Base-by-base conservation (phyloP, 2,329 filamentous ascomycete species). In the Paecilomyces sp. region DNA sequence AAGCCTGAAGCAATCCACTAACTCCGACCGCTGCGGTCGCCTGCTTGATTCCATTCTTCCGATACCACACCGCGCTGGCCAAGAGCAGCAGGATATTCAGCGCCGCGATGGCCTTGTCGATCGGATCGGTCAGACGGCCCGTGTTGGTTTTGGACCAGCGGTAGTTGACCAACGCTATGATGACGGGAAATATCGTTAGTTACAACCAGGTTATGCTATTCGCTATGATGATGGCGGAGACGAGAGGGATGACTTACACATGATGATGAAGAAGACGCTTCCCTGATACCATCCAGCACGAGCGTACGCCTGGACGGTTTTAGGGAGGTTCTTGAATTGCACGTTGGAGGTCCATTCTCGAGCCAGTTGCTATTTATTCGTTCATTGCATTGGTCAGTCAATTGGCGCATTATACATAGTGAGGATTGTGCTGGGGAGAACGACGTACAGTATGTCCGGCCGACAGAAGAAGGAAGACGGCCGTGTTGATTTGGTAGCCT, bases 61-160 rank as follows among this genome's bases (percentile, higher is more conserved):
- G 62, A 60, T 73, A 72, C 70, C 71, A 72, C 3, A 59, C 65
- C 12, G 69, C 67, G 54, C 70, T 72, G n/a, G 62, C 61, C 64
- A 64, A 68, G 9, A 72, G 65, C 30, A 71, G 18, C 0, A 65
- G 56, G 57, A 67, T 68, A n/a, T 64, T 59, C 15, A 72, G 62
- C 6, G 63, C 60, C 0, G 71, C 71, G 22, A 72, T 69, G 2
- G 63, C 65, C 58, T 70, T 72, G 60, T 68, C 72, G 24, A 67
- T 50, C 7, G 70, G 68, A 25, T 72, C 68, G 6, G 64, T 61
- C 1, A 73, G 64, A 34, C 56, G 25, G 1, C 62, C 61, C 7
- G 58, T 22, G 1, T 65, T 61, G 33, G 67, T 34, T 6, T 58
- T 59, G 24, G 68, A 67, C 68, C 67, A 70, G 57, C 67, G 66